These are phyloP conservation scores for Cylindrotheca fusiformis DNA, from an alignment of 108 stramenopile genomes.

Conservation along the genomic window DNA sequence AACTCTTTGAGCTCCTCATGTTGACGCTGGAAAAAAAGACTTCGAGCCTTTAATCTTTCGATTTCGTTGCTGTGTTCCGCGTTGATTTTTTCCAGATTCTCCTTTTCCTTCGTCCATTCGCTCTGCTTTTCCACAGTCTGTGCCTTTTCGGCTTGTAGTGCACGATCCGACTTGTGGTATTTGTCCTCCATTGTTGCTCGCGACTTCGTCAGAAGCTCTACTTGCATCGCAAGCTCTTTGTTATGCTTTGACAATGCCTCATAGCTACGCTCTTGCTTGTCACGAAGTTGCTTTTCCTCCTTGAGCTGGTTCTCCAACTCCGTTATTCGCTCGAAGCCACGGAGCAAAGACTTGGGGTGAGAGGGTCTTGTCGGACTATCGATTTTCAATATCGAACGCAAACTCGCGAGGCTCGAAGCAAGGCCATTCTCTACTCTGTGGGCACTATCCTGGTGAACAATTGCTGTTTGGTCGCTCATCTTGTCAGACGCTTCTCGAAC, in stretches of 20 bases:
- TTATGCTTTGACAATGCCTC: conserved; percentile 28
- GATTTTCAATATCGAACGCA: too few species aligned
- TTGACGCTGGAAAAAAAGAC: background rate
- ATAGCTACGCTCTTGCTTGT: conserved; percentile 8
- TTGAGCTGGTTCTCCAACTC: conserved; percentile 2
- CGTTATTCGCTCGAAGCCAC: background rate
- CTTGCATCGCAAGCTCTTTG: conserved; percentile 14
- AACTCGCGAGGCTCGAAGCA: too few species aligned
- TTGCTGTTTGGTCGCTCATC: too few species aligned
- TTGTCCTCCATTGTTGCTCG: conserved; percentile 12
- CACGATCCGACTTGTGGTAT: background rate
- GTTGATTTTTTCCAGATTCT: background rate
- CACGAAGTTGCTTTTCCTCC: background rate
- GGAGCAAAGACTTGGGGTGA: too few species aligned
- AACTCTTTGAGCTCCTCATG: background rate
- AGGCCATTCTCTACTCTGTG: too few species aligned
- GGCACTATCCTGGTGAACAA: too few species aligned
- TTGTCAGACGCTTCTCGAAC: too few species aligned
- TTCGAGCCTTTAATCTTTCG: background rate
- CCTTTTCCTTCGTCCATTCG: background rate
- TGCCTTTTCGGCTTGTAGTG: background rate
- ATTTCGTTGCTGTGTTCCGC: background rate
- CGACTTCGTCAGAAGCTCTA: conserved; percentile 14
- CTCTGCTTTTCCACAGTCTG: background rate
- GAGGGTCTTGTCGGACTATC: too few species aligned